These are phyloP conservation scores for Verticillium dahliae DNA, from an alignment of 2,329 filamentous ascomycete species.

Conservation along the genomic window DNA sequence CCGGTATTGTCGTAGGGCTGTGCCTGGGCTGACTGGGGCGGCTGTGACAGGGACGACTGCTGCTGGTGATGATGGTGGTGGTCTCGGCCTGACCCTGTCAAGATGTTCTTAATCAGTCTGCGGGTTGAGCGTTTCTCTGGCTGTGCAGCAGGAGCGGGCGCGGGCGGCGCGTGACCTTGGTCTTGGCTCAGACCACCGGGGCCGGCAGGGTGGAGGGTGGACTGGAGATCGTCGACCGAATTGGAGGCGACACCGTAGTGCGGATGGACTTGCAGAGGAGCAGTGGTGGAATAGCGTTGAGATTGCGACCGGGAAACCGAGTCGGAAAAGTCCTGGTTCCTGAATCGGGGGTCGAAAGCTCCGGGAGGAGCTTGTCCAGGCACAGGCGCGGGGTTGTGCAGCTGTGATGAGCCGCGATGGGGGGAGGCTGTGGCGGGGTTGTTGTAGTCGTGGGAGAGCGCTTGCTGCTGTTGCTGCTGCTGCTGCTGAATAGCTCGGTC, in stretches of 20 bases:
- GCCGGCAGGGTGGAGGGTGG: conserved; percentile 17
- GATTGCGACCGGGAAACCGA: conserved; percentile 45
- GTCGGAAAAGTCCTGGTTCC: conserved; percentile 38
- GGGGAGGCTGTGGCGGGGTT: conserved; percentile 16
- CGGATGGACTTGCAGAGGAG: conserved; percentile 20
- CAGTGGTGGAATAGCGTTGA: conserved; percentile 35
- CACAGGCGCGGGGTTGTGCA: conserved; percentile 5
- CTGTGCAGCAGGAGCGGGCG: conserved; percentile 19
- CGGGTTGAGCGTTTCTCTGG: conserved; percentile 39
- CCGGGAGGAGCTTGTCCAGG: conserved; percentile 2
- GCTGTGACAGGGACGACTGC: conserved; percentile 16
- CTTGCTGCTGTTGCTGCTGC: conserved; percentile 15
- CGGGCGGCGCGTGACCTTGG: conserved; percentile 1
- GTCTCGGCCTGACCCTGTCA: conserved; percentile 31
- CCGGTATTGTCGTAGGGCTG: conserved; percentile 38
- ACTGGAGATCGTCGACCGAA: conserved; percentile 35
- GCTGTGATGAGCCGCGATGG: conserved; percentile 15
- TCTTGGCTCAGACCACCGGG: conserved; percentile 13
- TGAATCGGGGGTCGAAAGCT: conserved; percentile 26
- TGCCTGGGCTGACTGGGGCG: conserved; percentile 15
- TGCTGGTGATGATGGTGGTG: conserved; percentile 20
- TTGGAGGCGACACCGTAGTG: conserved; percentile 28
- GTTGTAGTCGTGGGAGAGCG: conserved; percentile 23
- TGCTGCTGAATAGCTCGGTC: conserved; percentile 20
- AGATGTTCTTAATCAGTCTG: conserved; percentile 48